Conservation (phyloP, 2,329 filamentous ascomycete species). For the Rutstroemia sp. region DNA sequence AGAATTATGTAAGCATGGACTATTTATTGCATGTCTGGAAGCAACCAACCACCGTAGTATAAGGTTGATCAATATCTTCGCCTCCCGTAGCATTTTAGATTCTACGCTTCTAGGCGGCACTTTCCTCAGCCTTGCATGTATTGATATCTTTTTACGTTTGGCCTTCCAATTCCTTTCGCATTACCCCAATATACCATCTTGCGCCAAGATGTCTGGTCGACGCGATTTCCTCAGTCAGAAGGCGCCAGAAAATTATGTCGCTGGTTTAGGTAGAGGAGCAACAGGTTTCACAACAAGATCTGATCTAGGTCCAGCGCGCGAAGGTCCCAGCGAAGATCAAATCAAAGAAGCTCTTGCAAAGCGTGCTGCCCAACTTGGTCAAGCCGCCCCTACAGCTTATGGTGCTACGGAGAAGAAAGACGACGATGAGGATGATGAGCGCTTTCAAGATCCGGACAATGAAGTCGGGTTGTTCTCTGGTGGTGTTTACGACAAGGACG, state of each 20-base stretch:
- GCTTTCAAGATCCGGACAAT: constrained; percentile 95
- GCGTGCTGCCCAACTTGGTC: constrained; percentile 74
- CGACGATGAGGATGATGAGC: constrained; percentile 67
- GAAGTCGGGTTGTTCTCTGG: constrained; percentile 93
- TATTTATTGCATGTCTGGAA: no score
- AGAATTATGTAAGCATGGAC: no score
- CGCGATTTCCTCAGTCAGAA: constrained; percentile 84
- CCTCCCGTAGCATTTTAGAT: no score
- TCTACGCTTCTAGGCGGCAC: background rate
- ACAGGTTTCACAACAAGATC: constrained; percentile 97
- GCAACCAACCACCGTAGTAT: no score
- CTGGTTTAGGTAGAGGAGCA: constrained; percentile 92
- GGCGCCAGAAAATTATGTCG: constrained; percentile 82
- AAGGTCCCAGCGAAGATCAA: constrained; percentile 94
- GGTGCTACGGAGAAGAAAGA: constrained; percentile 48
- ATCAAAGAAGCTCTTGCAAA: constrained; percentile 97
- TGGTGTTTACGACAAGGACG: constrained; percentile 92
- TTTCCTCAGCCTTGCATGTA: background rate
- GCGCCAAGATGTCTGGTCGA: constrained; percentile 39
- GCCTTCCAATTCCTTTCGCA: background rate
- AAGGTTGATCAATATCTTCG: no score
- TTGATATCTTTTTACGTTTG: background rate
- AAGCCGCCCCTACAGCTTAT: constrained; percentile 64
- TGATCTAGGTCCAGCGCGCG: constrained; percentile 87
- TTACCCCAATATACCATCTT: background rate